Conservation (phyloP, 1,284 basidiomycete species). For the Chiua sp. region DNA sequence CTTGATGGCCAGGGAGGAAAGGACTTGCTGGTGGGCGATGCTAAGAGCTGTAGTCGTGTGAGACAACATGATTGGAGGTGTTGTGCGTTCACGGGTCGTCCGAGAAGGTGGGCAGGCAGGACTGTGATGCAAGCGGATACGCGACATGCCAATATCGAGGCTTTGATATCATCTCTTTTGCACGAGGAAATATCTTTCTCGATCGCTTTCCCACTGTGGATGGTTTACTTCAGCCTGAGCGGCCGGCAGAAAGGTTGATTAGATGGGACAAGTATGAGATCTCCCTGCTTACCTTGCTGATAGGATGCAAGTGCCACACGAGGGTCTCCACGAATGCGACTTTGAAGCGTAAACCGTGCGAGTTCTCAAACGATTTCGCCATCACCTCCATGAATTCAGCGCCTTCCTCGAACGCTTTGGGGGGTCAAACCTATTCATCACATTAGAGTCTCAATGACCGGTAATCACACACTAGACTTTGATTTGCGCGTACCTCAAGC, state of each 20-base stretch:
- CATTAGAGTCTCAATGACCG: not conserved
- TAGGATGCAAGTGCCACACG: slow-evolving; percentile 82
- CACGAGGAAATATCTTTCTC: slow-evolving; percentile 86
- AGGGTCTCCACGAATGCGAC: slow-evolving; percentile 87
- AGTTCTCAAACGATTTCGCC: slow-evolving; percentile 82
- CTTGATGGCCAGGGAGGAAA: no score
- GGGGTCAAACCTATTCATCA: slow-evolving; percentile 81
- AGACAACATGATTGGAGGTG: no score
- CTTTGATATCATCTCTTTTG: slow-evolving; percentile 87
- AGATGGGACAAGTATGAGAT: not conserved
- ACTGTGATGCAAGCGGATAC: slow-evolving; percentile 86
- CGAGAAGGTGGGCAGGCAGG: no score
- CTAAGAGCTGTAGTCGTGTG: no score
- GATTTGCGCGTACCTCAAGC: slow-evolving; percentile 80
- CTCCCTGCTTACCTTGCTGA: slow-evolving; percentile 71
- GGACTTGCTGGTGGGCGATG: no score
- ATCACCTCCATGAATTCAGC: slow-evolving; percentile 90
- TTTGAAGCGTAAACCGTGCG: slow-evolving; percentile 88
- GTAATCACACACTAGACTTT: no score
- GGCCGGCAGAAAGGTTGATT: slow-evolving; percentile 53
- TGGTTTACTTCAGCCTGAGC: slow-evolving; percentile 97
- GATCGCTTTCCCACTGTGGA: slow-evolving; percentile 93
- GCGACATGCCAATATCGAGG: slow-evolving; percentile 92
- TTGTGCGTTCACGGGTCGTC: no score
- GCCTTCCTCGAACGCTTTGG: slow-evolving; percentile 92